Percentiles rank a stretch among this genome's conserved stretches.
Evolutionary conservation across 2,329 filamentous ascomycete genomes (phyloP).

Genomic region (Aureobasidium leucospermi): DNA sequence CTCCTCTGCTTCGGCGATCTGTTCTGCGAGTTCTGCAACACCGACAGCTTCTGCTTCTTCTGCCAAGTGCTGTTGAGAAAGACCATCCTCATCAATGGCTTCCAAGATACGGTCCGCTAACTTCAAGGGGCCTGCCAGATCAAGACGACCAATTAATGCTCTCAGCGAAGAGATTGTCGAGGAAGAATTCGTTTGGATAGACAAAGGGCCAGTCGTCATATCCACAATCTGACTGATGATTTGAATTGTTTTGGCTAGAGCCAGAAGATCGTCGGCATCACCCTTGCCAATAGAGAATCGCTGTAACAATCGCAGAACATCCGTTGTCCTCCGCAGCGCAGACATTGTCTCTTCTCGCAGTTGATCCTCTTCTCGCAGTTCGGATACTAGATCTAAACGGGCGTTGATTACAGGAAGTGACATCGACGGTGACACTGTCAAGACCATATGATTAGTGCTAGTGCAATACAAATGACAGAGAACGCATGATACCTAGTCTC

Average conservation of each 20-base stretch:
- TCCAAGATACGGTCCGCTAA: constrained; percentile 65
- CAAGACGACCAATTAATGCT: constrained; percentile 45
- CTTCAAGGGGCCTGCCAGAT: constrained; percentile 57
- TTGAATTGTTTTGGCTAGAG: constrained; percentile 71
- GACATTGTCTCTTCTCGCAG: constrained; percentile 63
- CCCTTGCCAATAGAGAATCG: constrained; percentile 89
- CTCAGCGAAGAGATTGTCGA: not conserved
- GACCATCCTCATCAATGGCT: constrained; percentile 86
- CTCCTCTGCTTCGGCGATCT: constrained; percentile 32
- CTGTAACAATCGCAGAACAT: constrained; percentile 83
- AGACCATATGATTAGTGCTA: not conserved
- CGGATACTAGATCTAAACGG: constrained; percentile 72
- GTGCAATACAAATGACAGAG: not conserved
- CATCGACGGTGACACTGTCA: constrained; percentile 70
- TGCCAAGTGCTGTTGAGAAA: constrained; percentile 70
- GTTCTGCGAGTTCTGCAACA: constrained; percentile 65
- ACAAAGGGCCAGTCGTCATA: constrained; percentile 28
- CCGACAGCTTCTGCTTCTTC: constrained; percentile 65
- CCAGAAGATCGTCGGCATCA: constrained; percentile 84
- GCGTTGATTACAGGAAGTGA: constrained; percentile 69
- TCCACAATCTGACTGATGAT: constrained; percentile 61
- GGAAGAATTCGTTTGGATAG: not conserved
- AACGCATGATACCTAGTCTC: constrained; percentile 56
- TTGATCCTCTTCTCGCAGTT: constrained; percentile 59
- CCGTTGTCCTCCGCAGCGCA: constrained; percentile 67